Conservation (phyloP, 495 filamentous ascomycete genomes). For the Podospora pseudopauciseta region DNA sequence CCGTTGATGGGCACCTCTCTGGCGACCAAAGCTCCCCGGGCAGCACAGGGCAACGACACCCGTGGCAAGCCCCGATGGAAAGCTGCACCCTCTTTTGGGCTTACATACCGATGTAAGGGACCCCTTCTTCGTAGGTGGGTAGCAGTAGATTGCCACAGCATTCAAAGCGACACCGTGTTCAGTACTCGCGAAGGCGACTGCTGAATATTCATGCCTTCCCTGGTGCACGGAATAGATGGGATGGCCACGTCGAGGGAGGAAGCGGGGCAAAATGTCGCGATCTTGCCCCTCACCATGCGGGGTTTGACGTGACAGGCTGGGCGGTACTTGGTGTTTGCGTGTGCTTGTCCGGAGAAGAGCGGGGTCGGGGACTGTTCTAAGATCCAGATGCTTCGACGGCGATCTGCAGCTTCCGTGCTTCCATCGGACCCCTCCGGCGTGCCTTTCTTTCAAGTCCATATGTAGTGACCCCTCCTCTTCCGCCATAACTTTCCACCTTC, state of each 20-base stretch:
- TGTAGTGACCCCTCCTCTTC: not conserved
- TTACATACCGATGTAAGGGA: too few species aligned
- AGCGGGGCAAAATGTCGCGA: not conserved
- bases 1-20: not conserved
- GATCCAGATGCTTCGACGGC: not conserved
- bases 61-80: not conserved
- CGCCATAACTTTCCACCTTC: not conserved
- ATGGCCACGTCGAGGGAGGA: not conserved
- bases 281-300: constrained; percentile 5
- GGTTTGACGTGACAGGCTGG: constrained; percentile 2
- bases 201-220: not conserved
- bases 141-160: not conserved
- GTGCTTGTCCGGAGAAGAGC: not conserved
- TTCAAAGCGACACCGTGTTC: too few species aligned
- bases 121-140: too few species aligned
- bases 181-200: not conserved
- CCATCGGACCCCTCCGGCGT: constrained; percentile 3
- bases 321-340: not conserved
- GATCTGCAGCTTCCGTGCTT: not conserved
- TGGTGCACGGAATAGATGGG: not conserved
- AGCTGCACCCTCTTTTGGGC: too few species aligned
- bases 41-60: not conserved
- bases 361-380: constrained; percentile 2
- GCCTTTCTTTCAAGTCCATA: not conserved
- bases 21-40: not conserved